Evolutionary conservation across 2,329 filamentous ascomycete genomes (phyloP), one percentile per base, ranked within the genome.

Genomic region (Nothophaeocryptopus gaeumannii): DNA sequence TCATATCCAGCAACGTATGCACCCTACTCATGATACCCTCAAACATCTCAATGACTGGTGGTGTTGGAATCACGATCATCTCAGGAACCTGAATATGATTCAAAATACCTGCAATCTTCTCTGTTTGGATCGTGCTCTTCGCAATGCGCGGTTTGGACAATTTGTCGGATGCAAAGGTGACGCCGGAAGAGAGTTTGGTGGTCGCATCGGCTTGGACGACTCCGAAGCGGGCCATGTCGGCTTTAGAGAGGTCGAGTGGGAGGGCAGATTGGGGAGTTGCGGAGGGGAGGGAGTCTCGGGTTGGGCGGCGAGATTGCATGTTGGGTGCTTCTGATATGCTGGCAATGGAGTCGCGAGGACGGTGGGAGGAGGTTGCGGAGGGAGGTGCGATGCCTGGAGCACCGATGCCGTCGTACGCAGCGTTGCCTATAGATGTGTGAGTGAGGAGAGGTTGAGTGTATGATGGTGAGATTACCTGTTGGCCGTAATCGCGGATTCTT

Each of bases 121-220:
- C 71, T 58, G 88, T 88, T 66, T 91, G 87, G 53, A 86, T 81
- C 46, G 85, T 82, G 12, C 81, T 86, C 72, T 91, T 91, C 56
- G 86, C 86, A 33, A 84, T 83, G 48, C 89, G 85, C 16, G 89
- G 80, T 40, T 90, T 90, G 59, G 85, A 84, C 51, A 92, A 81
- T 67, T 83, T 85, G 61, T 92, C 88, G 26, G 89, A 89, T 10
- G 92, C 88, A 78, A 97, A 97, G 11, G 88, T 86, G 32, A 96
- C 88, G 5, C 93, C 92, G 8, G 85, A 86, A 1, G 86, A 84
- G 34, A 96, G 78, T 26, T 92, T 87, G 48, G 97, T 92, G 66
- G 92, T 86, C 50, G 58, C 8, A 60, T 83, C 39, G 2, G 46
- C 40, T 5, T 48, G 43, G 7, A 86, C 82, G 8, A 99, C 86